A percentile compares a stretch with the other conserved stretches of the same genome.
Evolutionary conservation across 2,329 filamentous ascomycete species (phyloP).

Genomic region (Stemphylium vesicarium): DNA sequence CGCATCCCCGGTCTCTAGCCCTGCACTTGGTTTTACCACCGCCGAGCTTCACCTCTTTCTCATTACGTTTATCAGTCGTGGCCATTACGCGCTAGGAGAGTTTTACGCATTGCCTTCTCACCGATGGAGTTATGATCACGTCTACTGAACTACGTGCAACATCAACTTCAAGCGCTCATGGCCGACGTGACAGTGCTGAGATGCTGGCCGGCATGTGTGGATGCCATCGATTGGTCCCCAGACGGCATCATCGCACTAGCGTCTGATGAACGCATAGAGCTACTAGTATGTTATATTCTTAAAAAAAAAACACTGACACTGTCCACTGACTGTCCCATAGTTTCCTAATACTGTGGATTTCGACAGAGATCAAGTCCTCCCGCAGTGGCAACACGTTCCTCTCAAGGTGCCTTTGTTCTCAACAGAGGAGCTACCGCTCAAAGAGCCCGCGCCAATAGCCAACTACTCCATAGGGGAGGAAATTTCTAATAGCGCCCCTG

Average conservation of each 20-base stretch:
- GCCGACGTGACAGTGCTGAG: constrained; percentile 43
- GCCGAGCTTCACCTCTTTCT: background rate
- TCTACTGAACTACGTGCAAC: background rate
- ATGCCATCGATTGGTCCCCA: constrained; percentile 65
- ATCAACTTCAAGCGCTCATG: constrained; percentile 27
- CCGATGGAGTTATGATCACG: constrained; percentile 9
- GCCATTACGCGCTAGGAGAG: constrained; percentile 1
- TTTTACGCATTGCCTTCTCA: background rate
- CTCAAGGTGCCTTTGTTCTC: constrained; percentile 62
- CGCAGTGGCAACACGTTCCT: constrained; percentile 46
- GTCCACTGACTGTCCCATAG: constrained; percentile 24
- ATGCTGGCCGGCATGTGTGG: constrained; percentile 58
- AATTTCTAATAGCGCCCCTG: constrained; percentile 59
- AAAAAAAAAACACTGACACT: background rate
- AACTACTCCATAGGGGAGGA: constrained; percentile 65
- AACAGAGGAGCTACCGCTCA: constrained; percentile 54
- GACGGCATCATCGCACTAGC: constrained; percentile 65
- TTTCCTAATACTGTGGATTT: constrained; percentile 42
- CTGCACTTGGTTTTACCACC: background rate
- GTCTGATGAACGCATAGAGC: constrained; percentile 61
- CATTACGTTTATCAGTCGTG: background rate
- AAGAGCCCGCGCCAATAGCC: constrained; percentile 54
- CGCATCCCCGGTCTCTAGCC: background rate
- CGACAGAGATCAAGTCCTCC: constrained; percentile 37
- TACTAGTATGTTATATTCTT: constrained; percentile 51